Base-by-base conservation (phyloP, 148 eudicot species). In the Nepenthes mirabilis region DNA sequence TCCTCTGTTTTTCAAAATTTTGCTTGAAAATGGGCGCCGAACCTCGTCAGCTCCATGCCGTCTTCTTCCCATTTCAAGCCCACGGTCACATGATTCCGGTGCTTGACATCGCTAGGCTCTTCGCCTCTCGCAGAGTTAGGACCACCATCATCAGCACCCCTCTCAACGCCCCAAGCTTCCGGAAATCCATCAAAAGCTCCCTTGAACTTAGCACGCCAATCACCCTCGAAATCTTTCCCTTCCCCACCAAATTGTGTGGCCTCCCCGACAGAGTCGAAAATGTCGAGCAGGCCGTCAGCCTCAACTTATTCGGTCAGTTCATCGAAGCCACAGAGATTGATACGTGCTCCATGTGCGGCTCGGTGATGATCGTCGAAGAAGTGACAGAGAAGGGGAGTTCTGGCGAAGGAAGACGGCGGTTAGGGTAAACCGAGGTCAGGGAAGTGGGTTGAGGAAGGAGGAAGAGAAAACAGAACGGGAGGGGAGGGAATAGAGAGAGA, bases 21-120 rank as follows among this genome's bases (percentile, higher is more conserved):
- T 40, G 45, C 4, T 40, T 40, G 45, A 40, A 4, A 40, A 40
- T 40, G 45, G 45, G 45, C 4, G 45, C 45, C 8, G 45, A 40
- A 40, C 45, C 45, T 40, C 45, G 45, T 40, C 65, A 49, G 48
- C 76, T 74, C 36, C 80, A 78, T 35, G 53, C 78, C 7, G 61
- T 64, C 40, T 70, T 78, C 58, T 52, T 78, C 47, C 86, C 86
- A 9, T 47, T 68, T 11, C 68, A 74, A 74, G 72, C 81, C 8
- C 75, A 77, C 1, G 81, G 82, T 55, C 88, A 83, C 70, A 76
- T 70, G 59, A 72, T 80, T 14, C 82, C 84, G 2, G 72, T 64
- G 58, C 36, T 83, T 33, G 80, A 83, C 70, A 70, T 75, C 40
- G 76, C 73, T 48, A 67, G 70, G 9, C 68, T 77, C 7, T 63